phyloP scores from a whole-genome alignment of 139 green algal species.

The Volvox reticuliferus region DNA sequence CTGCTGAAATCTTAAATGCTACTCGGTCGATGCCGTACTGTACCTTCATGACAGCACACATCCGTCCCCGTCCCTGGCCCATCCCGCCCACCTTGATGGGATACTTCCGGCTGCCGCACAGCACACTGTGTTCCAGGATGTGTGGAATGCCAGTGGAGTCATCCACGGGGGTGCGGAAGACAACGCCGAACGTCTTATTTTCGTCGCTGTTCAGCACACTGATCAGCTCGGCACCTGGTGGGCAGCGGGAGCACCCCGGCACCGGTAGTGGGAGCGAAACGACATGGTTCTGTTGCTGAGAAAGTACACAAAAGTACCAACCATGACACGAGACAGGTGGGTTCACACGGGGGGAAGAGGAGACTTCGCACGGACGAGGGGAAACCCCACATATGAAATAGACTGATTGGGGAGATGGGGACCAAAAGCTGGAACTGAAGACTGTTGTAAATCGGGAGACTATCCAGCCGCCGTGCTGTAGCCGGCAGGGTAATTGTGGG shows the following conservation, averaged over 20 bases:
- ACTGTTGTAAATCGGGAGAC: no score
- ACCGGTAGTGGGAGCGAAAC: background rate
- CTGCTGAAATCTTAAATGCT: no score
- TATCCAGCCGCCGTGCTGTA: background rate
- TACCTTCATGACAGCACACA: no score
- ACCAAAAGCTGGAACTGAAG: background rate
- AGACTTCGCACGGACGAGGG: no score
- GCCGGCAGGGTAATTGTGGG: background rate
- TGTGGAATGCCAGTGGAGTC: slow-evolving; percentile 91
- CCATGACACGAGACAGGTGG: no score
- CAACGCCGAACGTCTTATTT: slow-evolving; percentile 99
- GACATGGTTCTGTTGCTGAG: no score
- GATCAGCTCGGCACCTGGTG: slow-evolving; percentile 95
- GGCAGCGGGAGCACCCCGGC: no score
- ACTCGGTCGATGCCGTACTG: no score
- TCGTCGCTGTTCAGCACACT: slow-evolving; percentile 94
- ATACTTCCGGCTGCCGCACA: slow-evolving; percentile 93
- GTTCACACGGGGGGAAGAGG: background rate
- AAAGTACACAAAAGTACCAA: no score
- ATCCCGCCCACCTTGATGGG: slow-evolving; percentile 82
- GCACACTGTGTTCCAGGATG: slow-evolving; percentile 98
- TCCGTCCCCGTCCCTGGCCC: no score
- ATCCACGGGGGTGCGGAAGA: slow-evolving; percentile 91
- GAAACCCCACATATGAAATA: background rate
- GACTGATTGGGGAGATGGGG: no score